Conservation (phyloP, 768 basidiomycete species). For the Suillus cothurnatus region DNA sequence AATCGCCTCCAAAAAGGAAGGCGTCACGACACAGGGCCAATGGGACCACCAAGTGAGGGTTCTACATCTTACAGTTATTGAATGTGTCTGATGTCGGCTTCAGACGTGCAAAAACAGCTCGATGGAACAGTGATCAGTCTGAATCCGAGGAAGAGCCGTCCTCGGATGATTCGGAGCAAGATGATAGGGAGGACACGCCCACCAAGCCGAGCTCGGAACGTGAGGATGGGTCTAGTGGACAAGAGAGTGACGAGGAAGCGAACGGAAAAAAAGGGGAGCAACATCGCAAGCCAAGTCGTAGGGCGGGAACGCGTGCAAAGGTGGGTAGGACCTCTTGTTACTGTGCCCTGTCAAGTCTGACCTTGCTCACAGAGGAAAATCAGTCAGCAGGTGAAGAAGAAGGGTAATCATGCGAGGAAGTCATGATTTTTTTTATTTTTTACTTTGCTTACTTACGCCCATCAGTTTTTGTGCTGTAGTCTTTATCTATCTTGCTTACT, state of each 20-base stretch:
- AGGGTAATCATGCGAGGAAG: slow-evolving; percentile 24
- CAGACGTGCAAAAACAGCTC: slow-evolving; percentile 32
- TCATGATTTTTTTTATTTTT: slow-evolving; percentile 18
- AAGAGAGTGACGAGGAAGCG: slow-evolving; percentile 30
- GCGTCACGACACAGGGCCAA: slow-evolving; percentile 38
- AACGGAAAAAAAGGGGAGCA: slow-evolving; percentile 30
- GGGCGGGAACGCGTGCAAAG: slow-evolving; percentile 43
- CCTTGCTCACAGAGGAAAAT: slow-evolving; percentile 32
- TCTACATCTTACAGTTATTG: not conserved
- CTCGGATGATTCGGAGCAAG: slow-evolving; percentile 34
- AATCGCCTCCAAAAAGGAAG: slow-evolving; percentile 57
- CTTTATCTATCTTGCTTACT: slow-evolving; percentile 5
- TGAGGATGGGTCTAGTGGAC: slow-evolving; percentile 38
- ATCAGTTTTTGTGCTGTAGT: slow-evolving; percentile 5
- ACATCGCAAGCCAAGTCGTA: slow-evolving; percentile 40
- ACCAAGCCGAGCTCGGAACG: slow-evolving; percentile 39
- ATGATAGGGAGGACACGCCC: slow-evolving; percentile 41
- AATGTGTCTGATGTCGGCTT: slow-evolving; percentile 13
- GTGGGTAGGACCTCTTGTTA: slow-evolving; percentile 24
- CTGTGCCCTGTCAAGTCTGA: not conserved
- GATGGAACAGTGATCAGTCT: slow-evolving; percentile 35
- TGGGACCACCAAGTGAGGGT: slow-evolving; percentile 29
- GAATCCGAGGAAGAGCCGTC: slow-evolving; percentile 30
- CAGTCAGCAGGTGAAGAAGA: slow-evolving; percentile 27
- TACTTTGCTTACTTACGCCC: slow-evolving; percentile 2